Conservation (phyloP, 495 filamentous ascomycete species). For the Penicillium coprophilum region DNA sequence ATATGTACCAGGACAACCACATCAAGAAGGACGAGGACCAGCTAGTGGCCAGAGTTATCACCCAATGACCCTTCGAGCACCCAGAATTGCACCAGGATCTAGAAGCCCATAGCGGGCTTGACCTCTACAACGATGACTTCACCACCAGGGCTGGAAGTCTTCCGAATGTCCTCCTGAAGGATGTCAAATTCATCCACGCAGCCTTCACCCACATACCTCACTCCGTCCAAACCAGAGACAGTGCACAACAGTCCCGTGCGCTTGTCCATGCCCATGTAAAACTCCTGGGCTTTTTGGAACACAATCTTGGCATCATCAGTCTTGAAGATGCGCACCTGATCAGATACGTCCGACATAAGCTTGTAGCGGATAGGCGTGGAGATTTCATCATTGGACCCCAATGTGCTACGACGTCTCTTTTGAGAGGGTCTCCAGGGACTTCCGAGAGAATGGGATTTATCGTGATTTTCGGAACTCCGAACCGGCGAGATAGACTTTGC, state of each 20-base stretch:
- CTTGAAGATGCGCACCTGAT: constrained; percentile 12
- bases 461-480: too few species aligned
- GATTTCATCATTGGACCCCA: neutral
- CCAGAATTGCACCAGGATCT: too few species aligned
- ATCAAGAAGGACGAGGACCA: neutral
- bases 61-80: too few species aligned
- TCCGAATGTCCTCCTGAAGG: constrained; percentile 20
- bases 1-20: neutral
- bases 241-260: constrained; percentile 19
- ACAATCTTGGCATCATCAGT: constrained; percentile 16
- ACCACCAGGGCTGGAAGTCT: neutral
- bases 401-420: neutral
- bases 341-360: neutral
- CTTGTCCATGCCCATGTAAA: constrained; percentile 13
- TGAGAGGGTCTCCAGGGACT: neutral
- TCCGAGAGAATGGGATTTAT: neutral
- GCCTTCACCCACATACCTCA: constrained; percentile 22
- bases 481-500: neutral
- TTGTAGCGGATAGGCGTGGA: constrained; percentile 6
- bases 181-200: constrained; percentile 26
- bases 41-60: neutral
- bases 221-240: constrained; percentile 16
- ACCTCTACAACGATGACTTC: constrained; percentile 12
- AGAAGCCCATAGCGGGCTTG: constrained; percentile 4
- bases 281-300: constrained; percentile 25